Evolutionary conservation across 345 rosid genomes (phyloP).

Genomic region (Kandelia obovata): DNA sequence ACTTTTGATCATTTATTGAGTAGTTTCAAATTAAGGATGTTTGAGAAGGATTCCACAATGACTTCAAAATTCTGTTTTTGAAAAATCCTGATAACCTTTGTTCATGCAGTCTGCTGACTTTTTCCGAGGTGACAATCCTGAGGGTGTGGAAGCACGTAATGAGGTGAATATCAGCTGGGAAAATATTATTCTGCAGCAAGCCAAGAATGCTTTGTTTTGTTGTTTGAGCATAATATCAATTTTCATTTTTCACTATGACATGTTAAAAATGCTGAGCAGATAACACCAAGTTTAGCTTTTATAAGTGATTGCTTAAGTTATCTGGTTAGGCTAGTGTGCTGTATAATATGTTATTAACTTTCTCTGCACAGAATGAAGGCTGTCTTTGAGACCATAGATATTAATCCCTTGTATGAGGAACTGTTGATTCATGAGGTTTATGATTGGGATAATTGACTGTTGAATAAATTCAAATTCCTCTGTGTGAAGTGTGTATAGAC

Average conservation of each 20-base stretch:
- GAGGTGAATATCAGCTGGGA: slow-evolving; percentile 56
- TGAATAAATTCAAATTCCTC: too few species aligned
- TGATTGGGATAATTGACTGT: too few species aligned
- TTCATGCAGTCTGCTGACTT: slow-evolving; percentile 88
- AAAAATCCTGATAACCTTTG: slow-evolving; percentile 9
- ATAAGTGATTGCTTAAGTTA: background rate
- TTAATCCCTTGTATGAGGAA: too few species aligned
- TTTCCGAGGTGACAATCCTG: slow-evolving; percentile 94
- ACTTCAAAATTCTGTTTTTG: background rate
- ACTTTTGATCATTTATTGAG: too few species aligned
- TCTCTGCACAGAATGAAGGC: too few species aligned
- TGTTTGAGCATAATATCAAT: background rate
- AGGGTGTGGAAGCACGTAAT: slow-evolving; percentile 96
- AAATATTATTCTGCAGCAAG: background rate
- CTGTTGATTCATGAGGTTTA: too few species aligned
- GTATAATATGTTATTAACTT: background rate
- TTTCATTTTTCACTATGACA: background rate
- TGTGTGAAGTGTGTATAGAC: too few species aligned
- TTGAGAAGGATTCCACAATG: too few species aligned
- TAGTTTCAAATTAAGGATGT: too few species aligned
- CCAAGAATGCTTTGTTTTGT: background rate
- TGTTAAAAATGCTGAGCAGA: background rate
- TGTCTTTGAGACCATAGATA: too few species aligned
- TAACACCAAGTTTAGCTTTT: background rate
- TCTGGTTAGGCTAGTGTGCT: slow-evolving; percentile 1